Base-by-base conservation (phyloP, 768 basidiomycete species). In the Chalciporus chontae region DNA sequence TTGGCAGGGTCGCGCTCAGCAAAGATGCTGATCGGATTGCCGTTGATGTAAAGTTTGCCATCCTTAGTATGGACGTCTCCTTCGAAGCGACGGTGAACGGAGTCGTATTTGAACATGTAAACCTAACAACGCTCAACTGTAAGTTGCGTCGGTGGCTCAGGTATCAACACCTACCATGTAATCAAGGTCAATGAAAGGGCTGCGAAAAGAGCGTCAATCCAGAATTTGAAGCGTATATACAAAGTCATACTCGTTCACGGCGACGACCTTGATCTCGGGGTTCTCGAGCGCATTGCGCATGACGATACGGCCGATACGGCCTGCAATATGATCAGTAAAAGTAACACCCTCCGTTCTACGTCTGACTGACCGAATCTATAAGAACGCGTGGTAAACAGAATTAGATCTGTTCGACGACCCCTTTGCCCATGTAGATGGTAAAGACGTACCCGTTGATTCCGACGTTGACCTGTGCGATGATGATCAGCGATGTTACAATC, bases 301-400 rank as follows among this genome's bases (percentile, higher is more conserved):
- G 58, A 98, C 96, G 70, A 98, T 95, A 74, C 96, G 95, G 71
- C 96, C 95, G 69, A 98, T 98, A 79, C 96, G 95, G 79, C 95
- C 95, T 67, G 11, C 6, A 36, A 64, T n/a, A 60, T 40, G 3
- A 37, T 68, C 41, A 65, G 54, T 43, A 3, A 48, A 37, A 17
- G 0, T 9, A 15, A 1, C 17, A 37, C 10, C 17, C 3, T n/a
- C 0, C n/a, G 32, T 8, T 18, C 2, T 18, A 43, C 31, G 21
- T 17, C 24, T 13, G 19, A 64, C 86, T 67, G 67, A 90, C 90
- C 90, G 73, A 93, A 92, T 77, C 87, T 48, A 59, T 45, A 58
- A 49, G 10, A 58, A 41, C 47, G 38, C 43, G 50, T n/a, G 37
- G 9, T n/a, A n/a, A 8, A 27, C 3, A 15, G 18, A 43, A 50